Base-by-base conservation (phyloP, 2,329 filamentous ascomycete species). In the Trichoderma arundinaceum region DNA sequence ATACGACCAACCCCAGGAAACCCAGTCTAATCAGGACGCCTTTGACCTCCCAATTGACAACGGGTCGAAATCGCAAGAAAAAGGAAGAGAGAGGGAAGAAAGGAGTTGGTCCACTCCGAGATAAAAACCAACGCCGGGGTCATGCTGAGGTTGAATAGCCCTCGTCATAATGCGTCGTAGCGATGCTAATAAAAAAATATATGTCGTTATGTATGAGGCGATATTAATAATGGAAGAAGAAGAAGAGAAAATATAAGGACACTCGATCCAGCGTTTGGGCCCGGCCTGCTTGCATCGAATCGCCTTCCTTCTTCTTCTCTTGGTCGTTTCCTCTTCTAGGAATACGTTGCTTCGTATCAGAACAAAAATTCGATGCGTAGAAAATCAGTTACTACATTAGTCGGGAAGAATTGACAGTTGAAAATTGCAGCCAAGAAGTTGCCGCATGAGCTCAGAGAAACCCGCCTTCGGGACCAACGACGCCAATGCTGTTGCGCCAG, bases 401-500 rank as follows among this genome's bases (percentile, higher is more conserved):
- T 19, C n/a, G 38, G 33, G 19, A 22, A 43, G 19, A 38, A 35
- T 41, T 41, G 19, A 13, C 48, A 33, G 22, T 19, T 17, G 38
- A 19, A 46, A 19, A 48, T 19, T 28, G 39, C 48, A 44, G 19
- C 38, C 32, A 57, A 15, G 7, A 33, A 44, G 7, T 13, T n/a
- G 9, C 33, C 15, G 9, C 6, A 10, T 6, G 12, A 43, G 33
- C 43, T 66, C 54, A 88, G 44, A 87, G 71, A 70, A 88, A 86
- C 19, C 82, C 83, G 39, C 84, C 83, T 49, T 88, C 86, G 62
- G 74, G 73, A 17, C 80, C 80, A 56, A 86, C 80, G 12, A 87
- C 82, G 35, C 84, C 83, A 35, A 87, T 81, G 68, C 83, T 86
- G 28, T 83, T 81, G 39, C 85, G 82, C 85, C 85, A 88, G 67